phyloP scores from a whole-genome alignment of 75 land plant genomes.

The Picea glauca region DNA sequence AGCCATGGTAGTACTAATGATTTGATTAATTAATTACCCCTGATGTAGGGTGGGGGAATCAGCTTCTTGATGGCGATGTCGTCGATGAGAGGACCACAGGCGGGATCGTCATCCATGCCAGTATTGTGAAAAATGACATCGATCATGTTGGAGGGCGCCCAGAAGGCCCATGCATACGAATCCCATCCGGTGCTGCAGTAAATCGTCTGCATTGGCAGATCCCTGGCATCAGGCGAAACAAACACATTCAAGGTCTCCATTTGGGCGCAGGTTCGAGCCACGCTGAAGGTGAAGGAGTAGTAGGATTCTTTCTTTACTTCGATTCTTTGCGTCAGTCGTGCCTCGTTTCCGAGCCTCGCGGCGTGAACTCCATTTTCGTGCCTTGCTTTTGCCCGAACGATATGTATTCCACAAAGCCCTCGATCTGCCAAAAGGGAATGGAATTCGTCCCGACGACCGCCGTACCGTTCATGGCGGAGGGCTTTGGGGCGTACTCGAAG shows the following conservation, averaged over 20 bases:
- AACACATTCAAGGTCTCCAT: constrained; percentile 9
- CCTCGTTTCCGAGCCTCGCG: background rate
- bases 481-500: constrained; percentile 14
- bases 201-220: constrained; percentile 23
- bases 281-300: too few species aligned
- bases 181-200: constrained; percentile 11
- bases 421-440: constrained; percentile 49
- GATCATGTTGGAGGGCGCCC: constrained; percentile 10
- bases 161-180: constrained; percentile 45
- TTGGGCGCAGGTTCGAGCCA: too few species aligned
- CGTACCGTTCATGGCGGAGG: background rate
- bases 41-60: constrained; percentile 24
- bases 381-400: constrained; percentile 54
- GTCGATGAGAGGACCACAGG: constrained; percentile 8
- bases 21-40: too few species aligned
- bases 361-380: constrained; percentile 53
- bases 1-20: too few species aligned
- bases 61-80: constrained; percentile 33
- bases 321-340: too few species aligned
- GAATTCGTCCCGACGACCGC: constrained; percentile 24
- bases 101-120: constrained; percentile 20
- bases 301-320: too few species aligned
- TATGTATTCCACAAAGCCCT: constrained; percentile 65
- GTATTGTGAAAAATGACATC: constrained; percentile 45
- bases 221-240: constrained; percentile 23